These are phyloP conservation scores for Candida berthetii DNA, from an alignment of 805 yeast species.

Conservation along the genomic window DNA sequence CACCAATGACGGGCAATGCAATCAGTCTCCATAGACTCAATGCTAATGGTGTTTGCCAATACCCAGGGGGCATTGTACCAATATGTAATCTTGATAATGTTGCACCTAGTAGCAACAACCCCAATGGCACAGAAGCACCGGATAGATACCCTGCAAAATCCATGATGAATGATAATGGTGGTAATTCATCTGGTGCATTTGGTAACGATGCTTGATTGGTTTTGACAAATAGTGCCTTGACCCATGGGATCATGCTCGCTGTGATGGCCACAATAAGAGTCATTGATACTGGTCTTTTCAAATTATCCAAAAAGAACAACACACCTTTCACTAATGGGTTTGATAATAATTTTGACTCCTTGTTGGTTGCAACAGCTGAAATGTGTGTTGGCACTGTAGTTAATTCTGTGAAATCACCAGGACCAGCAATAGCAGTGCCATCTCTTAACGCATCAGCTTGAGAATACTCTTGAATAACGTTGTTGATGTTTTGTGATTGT, in stretches of 20 bases:
- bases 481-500: slow-evolving; percentile 35
- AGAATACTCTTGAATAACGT: slow-evolving; percentile 42
- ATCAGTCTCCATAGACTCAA: slow-evolving; percentile 57
- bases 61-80: slow-evolving; percentile 32
- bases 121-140: slow-evolving; percentile 86
- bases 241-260: slow-evolving; percentile 84
- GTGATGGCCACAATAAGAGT: slow-evolving; percentile 59
- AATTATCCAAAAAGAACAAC: slow-evolving; percentile 40
- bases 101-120: slow-evolving; percentile 79
- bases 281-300: slow-evolving; percentile 67
- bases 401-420: slow-evolving; percentile 15
- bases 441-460: slow-evolving; percentile 15
- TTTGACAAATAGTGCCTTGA: slow-evolving; percentile 63
- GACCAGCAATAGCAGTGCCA: slow-evolving; percentile 6
- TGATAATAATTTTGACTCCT: neutral
- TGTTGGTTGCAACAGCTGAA: neutral
- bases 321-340: slow-evolving; percentile 14
- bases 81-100: slow-evolving; percentile 75
- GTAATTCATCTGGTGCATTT: slow-evolving; percentile 79
- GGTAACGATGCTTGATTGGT: slow-evolving; percentile 39
- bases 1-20: slow-evolving; percentile 77
- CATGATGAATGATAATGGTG: slow-evolving; percentile 82
- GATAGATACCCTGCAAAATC: slow-evolving; percentile 79
- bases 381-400: slow-evolving; percentile 4
- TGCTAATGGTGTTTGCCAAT: slow-evolving; percentile 42